phyloP scores from a whole-genome alignment of 1,284 basidiomycete genomes.

The Golubevia pallescens region DNA sequence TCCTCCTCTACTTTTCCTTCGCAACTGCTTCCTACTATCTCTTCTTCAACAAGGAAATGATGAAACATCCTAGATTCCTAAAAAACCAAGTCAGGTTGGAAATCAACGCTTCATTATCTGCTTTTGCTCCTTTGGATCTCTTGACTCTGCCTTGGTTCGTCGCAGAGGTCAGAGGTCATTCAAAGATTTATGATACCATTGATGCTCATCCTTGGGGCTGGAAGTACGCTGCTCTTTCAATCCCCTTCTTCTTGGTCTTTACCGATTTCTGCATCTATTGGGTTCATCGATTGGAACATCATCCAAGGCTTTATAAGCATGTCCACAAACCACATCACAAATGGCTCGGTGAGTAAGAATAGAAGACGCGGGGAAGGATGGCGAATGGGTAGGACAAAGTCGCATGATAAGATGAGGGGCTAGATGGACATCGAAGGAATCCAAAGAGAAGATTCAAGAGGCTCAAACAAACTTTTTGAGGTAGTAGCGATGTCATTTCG shows the following conservation, averaged over 20 bases:
- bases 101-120: constrained; percentile 77
- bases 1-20: constrained; percentile 76
- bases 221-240: constrained; percentile 50
- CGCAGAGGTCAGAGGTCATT: constrained; percentile 86
- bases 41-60: constrained; percentile 96
- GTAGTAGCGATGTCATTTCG: no score
- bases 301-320: constrained; percentile 84
- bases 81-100: constrained; percentile 81
- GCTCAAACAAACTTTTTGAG: no score
- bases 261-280: constrained; percentile 93
- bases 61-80: constrained; percentile 90
- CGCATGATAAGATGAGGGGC: no score
- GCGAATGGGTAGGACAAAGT: no score
- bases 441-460: no score
- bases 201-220: constrained; percentile 64
- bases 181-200: constrained; percentile 78
- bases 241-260: constrained; percentile 76
- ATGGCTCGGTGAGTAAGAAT: constrained; percentile 91
- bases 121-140: constrained; percentile 74
- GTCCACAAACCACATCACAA: constrained; percentile 97
- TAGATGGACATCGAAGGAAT: no score
- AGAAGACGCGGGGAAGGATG: no score
- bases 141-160: constrained; percentile 93
- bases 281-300: constrained; percentile 89
- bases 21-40: constrained; percentile 77